Evolutionary conservation across 495 filamentous ascomycete species (phyloP).

Genomic region (Podospora fimiseda): DNA sequence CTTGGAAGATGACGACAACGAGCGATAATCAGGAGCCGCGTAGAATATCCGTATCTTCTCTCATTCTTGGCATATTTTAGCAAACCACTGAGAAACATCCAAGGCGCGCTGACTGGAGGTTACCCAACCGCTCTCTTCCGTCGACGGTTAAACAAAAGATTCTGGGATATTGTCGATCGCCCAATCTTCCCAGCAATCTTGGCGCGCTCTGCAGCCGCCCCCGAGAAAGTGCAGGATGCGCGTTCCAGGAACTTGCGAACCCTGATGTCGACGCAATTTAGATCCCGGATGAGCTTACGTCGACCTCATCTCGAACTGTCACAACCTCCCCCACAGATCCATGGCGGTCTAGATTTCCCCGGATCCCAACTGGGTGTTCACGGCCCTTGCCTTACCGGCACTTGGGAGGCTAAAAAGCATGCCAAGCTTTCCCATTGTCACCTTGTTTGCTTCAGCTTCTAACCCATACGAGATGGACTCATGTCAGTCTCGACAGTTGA

Average conservation of each 20-base stretch:
- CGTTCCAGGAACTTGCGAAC: background rate
- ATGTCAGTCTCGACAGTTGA: too few species aligned
- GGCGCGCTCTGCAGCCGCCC: background rate
- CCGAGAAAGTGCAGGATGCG: conserved; percentile 1
- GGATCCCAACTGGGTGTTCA: background rate
- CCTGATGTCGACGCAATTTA: background rate
- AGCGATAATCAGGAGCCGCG: background rate
- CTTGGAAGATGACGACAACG: conserved; percentile 2
- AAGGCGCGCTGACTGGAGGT: too few species aligned
- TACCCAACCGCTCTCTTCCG: too few species aligned
- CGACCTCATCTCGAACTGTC: background rate
- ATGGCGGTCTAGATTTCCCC: conserved; percentile 1
- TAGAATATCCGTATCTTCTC: background rate
- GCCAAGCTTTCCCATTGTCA: background rate
- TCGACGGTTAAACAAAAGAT: background rate
- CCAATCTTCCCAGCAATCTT: background rate
- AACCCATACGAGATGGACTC: too few species aligned
- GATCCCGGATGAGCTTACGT: conserved; percentile 6
- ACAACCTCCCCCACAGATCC: conserved; percentile 1
- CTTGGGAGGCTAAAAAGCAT: conserved; percentile 4
- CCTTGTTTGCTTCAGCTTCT: background rate
- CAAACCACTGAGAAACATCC: conserved; percentile 1
- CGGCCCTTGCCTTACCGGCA: conserved; percentile 1
- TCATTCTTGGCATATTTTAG: background rate
- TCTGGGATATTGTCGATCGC: too few species aligned